Evolutionary conservation across 2,329 filamentous ascomycete genomes (phyloP), one percentile per base, ranked within the genome.

Genomic region (Scytalidium sp.): DNA sequence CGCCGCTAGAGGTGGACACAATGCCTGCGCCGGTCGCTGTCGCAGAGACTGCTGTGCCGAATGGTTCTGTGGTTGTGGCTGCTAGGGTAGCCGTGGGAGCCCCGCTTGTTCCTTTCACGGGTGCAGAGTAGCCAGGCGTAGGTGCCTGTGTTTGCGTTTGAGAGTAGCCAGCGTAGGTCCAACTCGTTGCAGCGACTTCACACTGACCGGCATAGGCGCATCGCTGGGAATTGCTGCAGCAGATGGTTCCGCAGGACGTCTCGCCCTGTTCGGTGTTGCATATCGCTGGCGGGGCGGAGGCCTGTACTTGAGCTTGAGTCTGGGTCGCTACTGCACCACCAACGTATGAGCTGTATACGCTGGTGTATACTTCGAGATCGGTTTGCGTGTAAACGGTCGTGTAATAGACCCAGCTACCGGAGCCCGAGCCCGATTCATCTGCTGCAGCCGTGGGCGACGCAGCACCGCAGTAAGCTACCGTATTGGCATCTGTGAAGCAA

Each of bases 211-310:
- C 54, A 50, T 67, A 72, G 47, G 75, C 78, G 66, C 88, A 92
- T 62, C 83, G 86, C 67, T 89, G 85, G 69, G 79, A 81, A 52
- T 72, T 78, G 20, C 81, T 80, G 67, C 88, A 93, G 75, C 88
- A 92, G 51, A 85, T 84, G 46, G 64, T 64, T 25, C 87, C 87
- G 63, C 88, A 92, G 3, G 80, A 74, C 7, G 76, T 76, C 67
- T 88, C 71, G 49, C 78, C 75, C 3, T 72, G 66, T n/a, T 59
- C 61, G 1, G 81, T 79, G 1, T 74, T 64, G 63, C 82, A 86
- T 55, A 69, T 73, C 2, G 71, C 71, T 19, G 70, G 66, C 4
- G 75, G 43, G 15, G 49, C 43, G 41, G 41, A 32, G 3, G 49
- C 22, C n/a, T 43, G 21, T 19, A 15, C 32, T 4, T 36, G 7